Evolutionary conservation across 2,329 filamentous ascomycete species (phyloP).

Genomic region (Mycosphaerella sp.): DNA sequence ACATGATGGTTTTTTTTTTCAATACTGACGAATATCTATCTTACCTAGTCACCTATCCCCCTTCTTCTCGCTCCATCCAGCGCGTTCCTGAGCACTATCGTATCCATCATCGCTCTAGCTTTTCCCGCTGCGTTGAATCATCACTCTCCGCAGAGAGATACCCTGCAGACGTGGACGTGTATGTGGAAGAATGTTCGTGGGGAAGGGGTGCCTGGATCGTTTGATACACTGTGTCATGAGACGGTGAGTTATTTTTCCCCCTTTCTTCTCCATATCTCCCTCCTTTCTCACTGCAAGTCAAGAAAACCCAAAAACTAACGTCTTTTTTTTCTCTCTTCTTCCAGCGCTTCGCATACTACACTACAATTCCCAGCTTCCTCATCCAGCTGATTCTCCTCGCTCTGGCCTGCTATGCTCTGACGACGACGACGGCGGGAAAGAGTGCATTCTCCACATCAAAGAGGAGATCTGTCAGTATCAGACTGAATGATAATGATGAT

Average conservation of each 20-base stretch:
- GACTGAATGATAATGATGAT: constrained; percentile 21
- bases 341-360: constrained; percentile 42
- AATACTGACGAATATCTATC: too few species aligned
- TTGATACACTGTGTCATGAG: constrained; percentile 38
- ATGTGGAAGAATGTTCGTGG: constrained; percentile 26
- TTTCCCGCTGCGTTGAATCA: constrained; percentile 33
- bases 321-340: neutral
- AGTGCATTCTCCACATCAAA: neutral
- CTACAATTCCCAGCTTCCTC: constrained; percentile 39
- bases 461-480: constrained; percentile 7
- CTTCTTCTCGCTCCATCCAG: too few species aligned
- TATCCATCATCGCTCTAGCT: constrained; percentile 39
- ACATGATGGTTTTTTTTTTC: too few species aligned
- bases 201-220: constrained; percentile 32
- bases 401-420: constrained; percentile 18
- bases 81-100: constrained; percentile 36
- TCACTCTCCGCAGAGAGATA: constrained; percentile 26
- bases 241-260: too few species aligned
- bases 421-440: too few species aligned
- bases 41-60: too few species aligned
- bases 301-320: too few species aligned
- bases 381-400: constrained; percentile 32
- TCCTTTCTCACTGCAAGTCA: too few species aligned
- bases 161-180: constrained; percentile 38
- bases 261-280: too few species aligned